A percentile compares a stretch with the other conserved stretches of the same genome.
phyloP scores from a whole-genome alignment of 441 rosid genomes.

The Syzygium syzygioides region DNA sequence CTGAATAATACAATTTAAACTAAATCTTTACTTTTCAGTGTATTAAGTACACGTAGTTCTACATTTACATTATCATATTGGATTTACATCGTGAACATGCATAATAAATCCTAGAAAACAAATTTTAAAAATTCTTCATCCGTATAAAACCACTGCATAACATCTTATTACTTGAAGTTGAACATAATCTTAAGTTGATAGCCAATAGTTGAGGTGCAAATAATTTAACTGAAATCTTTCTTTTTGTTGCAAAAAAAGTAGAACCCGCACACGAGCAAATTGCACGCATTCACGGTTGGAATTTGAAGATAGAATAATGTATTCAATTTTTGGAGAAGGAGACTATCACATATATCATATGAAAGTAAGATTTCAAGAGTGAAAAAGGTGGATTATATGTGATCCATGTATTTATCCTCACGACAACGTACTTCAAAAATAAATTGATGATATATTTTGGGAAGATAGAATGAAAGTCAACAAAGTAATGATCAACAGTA shows the following conservation, averaged over 20 bases:
- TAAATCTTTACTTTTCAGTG: no score
- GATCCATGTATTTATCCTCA: not conserved
- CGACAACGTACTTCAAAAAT: not conserved
- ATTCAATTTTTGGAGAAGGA: not conserved
- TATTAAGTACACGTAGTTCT: no score
- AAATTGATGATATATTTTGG: not conserved
- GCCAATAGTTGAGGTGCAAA: not conserved
- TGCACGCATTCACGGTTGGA: rapidly evolving
- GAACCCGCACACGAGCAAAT: no score
- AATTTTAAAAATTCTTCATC: not conserved
- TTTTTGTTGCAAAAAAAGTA: not conserved
- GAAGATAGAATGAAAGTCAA: not conserved
- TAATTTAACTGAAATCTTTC: no score
- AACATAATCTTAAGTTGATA: not conserved
- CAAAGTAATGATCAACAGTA: not conserved
- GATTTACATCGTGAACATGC: not conserved
- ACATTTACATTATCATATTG: not conserved
- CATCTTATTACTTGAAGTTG: not conserved
- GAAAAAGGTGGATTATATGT: not conserved
- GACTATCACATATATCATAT: no score
- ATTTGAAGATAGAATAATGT: no score
- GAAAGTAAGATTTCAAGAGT: not conserved
- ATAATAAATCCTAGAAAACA: not conserved
- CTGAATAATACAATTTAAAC: no score
- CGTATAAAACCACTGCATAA: not conserved